phyloP scores from a whole-genome alignment of 2,329 filamentous ascomycete species.

The Tolypocladium album region DNA sequence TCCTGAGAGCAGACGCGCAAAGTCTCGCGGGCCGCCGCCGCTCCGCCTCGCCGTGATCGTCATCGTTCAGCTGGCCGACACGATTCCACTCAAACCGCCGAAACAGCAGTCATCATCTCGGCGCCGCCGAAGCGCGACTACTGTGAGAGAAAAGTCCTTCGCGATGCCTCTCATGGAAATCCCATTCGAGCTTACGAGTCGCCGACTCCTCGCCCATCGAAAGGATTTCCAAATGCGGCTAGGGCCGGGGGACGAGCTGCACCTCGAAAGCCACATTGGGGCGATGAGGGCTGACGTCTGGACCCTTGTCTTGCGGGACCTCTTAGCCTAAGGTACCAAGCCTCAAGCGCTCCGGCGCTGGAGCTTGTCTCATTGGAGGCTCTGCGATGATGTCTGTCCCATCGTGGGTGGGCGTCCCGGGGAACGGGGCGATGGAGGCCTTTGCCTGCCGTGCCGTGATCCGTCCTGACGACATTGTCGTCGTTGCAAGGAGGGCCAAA shows the following conservation, averaged over 20 bases:
- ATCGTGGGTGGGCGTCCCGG: background rate
- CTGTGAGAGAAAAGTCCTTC: too few species aligned
- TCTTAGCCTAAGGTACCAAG: background rate
- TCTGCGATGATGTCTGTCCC: background rate
- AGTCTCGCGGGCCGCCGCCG: background rate
- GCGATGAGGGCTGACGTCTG: background rate
- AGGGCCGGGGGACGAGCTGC: background rate
- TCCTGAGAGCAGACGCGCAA: background rate
- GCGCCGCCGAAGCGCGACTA: background rate
- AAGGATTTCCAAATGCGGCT: background rate
- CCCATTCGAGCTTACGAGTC: background rate
- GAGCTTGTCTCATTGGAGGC: background rate
- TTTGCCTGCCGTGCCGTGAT: background rate
- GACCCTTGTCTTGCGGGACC: background rate
- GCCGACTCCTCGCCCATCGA: background rate
- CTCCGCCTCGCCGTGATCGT: background rate
- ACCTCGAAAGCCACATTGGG: background rate
- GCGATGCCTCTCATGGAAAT: background rate
- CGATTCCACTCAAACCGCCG: background rate
- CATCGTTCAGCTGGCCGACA: background rate
- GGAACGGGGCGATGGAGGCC: background rate
- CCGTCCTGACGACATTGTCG: background rate
- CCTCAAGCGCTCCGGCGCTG: background rate
- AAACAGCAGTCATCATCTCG: background rate
- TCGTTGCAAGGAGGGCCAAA: background rate